Evolutionary conservation across 2,329 filamentous ascomycete species (phyloP).

Genomic region (Didymellaceae sp.): DNA sequence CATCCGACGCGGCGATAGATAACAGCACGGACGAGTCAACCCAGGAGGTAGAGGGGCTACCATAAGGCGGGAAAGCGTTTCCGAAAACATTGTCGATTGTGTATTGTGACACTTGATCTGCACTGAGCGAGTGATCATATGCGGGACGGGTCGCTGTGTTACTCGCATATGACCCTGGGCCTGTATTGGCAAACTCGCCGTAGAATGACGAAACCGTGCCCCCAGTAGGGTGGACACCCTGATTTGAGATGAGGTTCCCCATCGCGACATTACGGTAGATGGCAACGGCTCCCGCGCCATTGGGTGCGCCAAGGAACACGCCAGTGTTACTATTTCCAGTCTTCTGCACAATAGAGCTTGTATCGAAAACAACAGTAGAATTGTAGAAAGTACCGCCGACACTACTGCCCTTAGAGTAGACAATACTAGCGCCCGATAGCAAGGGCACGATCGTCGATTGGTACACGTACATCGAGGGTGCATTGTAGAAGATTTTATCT

Average conservation of each 20-base stretch:
- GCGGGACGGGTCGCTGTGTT: slow-evolving; percentile 43
- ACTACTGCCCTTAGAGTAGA: slow-evolving; percentile 50
- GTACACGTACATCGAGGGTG: slow-evolving; percentile 53
- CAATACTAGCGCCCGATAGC: slow-evolving; percentile 42
- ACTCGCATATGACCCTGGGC: slow-evolving; percentile 50
- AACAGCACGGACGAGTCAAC: slow-evolving; percentile 47
- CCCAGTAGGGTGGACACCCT: slow-evolving; percentile 44
- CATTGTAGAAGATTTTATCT: slow-evolving; percentile 53
- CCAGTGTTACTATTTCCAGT: slow-evolving; percentile 45
- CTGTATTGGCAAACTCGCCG: slow-evolving; percentile 52
- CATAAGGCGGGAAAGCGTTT: slow-evolving; percentile 43
- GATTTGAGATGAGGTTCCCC: slow-evolving; percentile 47
- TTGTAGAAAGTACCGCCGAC: slow-evolving; percentile 31
- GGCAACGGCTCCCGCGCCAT: slow-evolving; percentile 49
- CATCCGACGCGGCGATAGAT: slow-evolving; percentile 42
- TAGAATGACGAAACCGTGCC: slow-evolving; percentile 42
- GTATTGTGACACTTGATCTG: slow-evolving; percentile 45
- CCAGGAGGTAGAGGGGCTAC: slow-evolving; percentile 46
- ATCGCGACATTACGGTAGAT: slow-evolving; percentile 52
- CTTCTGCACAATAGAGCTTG: slow-evolving; percentile 46
- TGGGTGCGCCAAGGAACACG: slow-evolving; percentile 54
- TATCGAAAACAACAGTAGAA: slow-evolving; percentile 53
- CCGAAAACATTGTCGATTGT: slow-evolving; percentile 45
- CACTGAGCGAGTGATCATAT: slow-evolving; percentile 47
- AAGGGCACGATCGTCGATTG: slow-evolving; percentile 53